Evolutionary conservation across 768 basidiomycete species (phyloP).

Genomic region (Solioccasus polychromus): DNA sequence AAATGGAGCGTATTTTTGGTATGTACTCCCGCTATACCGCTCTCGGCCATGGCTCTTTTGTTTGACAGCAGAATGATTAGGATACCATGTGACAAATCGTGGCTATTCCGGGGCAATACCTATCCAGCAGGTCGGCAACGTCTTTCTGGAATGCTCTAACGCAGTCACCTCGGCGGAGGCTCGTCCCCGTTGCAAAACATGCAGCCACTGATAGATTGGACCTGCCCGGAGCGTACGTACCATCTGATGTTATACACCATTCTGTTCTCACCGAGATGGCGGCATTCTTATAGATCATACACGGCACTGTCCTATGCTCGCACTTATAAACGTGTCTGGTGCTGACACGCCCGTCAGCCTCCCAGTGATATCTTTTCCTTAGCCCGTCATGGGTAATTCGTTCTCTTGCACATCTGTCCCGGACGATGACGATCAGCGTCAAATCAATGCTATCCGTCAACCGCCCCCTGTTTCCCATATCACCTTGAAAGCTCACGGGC

Average conservation of each 20-base stretch:
- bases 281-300: too few relatives aligned
- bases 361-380: not conserved
- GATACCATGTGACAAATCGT: too few relatives aligned
- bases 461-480: slow-evolving; percentile 31
- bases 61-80: too few relatives aligned
- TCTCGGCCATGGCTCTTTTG: slow-evolving; percentile 3
- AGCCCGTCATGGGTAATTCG: slow-evolving; percentile 31
- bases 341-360: not conserved
- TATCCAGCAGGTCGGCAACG: not conserved
- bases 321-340: slow-evolving; percentile 17
- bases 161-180: too few relatives aligned
- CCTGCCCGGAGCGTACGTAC: too few relatives aligned
- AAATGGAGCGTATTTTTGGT: not conserved
- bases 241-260: too few relatives aligned
- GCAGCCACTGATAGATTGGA: slow-evolving; percentile 8
- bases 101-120: too few relatives aligned
- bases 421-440: slow-evolving; percentile 4
- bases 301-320: not conserved
- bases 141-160: not conserved
- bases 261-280: not conserved
- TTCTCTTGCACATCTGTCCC: slow-evolving; percentile 20
- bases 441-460: slow-evolving; percentile 3
- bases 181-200: too few relatives aligned
- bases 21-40: not conserved
- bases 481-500: slow-evolving; percentile 39